Evolutionary conservation across 2,329 filamentous ascomycete genomes (phyloP).

Genomic region (Rosellinia necatrix): DNA sequence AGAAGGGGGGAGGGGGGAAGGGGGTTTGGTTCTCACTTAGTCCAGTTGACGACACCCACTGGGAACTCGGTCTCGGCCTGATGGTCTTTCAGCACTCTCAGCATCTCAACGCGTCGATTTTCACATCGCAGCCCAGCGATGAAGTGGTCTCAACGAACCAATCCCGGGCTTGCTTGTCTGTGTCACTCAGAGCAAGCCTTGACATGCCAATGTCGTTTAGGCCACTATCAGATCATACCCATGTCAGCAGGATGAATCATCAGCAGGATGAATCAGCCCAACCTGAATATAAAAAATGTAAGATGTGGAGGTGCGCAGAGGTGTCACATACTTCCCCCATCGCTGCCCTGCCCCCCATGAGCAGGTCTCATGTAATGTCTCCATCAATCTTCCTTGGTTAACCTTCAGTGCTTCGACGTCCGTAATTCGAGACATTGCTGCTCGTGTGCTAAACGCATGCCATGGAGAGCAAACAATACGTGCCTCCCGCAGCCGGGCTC

Average conservation of each 20-base stretch:
- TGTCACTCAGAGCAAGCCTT: slow-evolving; percentile 71
- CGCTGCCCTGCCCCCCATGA: slow-evolving; percentile 68
- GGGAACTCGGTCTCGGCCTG: slow-evolving; percentile 70
- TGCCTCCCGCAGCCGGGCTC: slow-evolving; percentile 4
- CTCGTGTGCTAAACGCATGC: slow-evolving; percentile 18
- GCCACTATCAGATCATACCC: slow-evolving; percentile 40
- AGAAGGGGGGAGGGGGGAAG: too few relatives aligned
- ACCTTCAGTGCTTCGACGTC: slow-evolving; percentile 51
- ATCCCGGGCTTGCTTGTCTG: slow-evolving; percentile 72
- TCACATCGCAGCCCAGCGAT: slow-evolving; percentile 68
- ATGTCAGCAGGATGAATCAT: slow-evolving; percentile 12
- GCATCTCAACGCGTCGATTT: slow-evolving; percentile 74
- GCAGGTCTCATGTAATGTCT: slow-evolving; percentile 67
- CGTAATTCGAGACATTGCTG: not conserved
- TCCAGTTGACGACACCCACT: slow-evolving; percentile 79
- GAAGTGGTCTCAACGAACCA: slow-evolving; percentile 73
- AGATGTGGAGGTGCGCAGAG: not conserved
- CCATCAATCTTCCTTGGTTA: slow-evolving; percentile 63
- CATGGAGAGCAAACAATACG: not conserved
- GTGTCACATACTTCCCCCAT: slow-evolving; percentile 64
- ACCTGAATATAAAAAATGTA: too few relatives aligned
- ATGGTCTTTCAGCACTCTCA: slow-evolving; percentile 70
- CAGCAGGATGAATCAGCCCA: not conserved
- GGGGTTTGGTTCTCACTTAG: slow-evolving; percentile 59
- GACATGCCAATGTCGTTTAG: slow-evolving; percentile 76